Evolutionary conservation across 2,329 filamentous ascomycete genomes (phyloP).

Genomic region (Curvularia lunata): DNA sequence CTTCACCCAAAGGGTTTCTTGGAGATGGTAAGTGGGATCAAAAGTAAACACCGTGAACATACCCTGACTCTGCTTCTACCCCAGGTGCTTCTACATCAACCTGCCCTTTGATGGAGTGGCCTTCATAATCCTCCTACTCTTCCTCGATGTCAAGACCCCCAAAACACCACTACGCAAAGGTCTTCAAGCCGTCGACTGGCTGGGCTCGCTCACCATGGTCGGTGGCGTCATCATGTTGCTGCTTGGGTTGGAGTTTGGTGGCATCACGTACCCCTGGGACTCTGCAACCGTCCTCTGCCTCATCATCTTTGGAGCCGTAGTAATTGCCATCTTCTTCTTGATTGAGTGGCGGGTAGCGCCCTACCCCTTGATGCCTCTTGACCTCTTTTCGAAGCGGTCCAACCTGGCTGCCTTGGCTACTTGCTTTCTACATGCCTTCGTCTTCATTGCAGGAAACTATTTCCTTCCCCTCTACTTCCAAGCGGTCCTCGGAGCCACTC

Average conservation of each 20-base stretch:
- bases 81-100: constrained; percentile 66
- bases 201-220: constrained; percentile 70
- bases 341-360: constrained; percentile 76
- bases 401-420: constrained; percentile 70
- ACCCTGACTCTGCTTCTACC: not conserved
- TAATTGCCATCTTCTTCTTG: constrained; percentile 69
- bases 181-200: constrained; percentile 69
- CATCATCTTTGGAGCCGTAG: constrained; percentile 72
- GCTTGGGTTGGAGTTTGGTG: constrained; percentile 84
- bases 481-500: constrained; percentile 70
- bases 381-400: constrained; percentile 69
- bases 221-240: constrained; percentile 85
- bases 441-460: constrained; percentile 79
- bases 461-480: constrained; percentile 89
- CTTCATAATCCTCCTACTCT: constrained; percentile 63
- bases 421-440: constrained; percentile 75
- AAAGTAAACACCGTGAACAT: not conserved
- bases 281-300: constrained; percentile 79
- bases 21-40: constrained; percentile 58
- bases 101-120: constrained; percentile 66
- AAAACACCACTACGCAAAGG: constrained; percentile 67
- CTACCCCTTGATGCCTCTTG: constrained; percentile 79
- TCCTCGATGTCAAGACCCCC: constrained; percentile 71
- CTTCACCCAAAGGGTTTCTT: constrained; percentile 67
- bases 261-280: constrained; percentile 74